phyloP scores from a whole-genome alignment of 257 asterid species.

The Vinca minor region DNA sequence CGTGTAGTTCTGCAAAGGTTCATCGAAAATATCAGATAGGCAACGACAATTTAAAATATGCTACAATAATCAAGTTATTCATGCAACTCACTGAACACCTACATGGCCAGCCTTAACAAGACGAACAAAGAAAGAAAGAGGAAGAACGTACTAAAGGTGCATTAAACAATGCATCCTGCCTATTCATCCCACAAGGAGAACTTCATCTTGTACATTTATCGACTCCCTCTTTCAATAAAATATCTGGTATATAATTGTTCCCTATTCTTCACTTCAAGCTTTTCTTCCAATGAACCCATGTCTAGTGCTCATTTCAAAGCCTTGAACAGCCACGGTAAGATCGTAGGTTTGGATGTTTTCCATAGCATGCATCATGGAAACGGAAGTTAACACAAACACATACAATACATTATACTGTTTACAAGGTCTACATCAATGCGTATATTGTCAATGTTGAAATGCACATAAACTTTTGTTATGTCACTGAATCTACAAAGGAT shows the following conservation, averaged over 20 bases:
- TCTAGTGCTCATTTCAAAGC: not conserved
- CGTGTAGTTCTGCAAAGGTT: conserved; percentile 68
- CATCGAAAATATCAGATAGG: not conserved
- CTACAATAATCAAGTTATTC: not conserved
- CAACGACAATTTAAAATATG: no score
- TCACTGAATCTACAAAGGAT: no score
- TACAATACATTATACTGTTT: not conserved
- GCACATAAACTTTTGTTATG: no score
- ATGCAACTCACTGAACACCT: not conserved
- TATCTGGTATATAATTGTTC: not conserved
- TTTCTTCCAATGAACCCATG: not conserved
- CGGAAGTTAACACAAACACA: not conserved
- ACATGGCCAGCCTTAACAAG: not conserved
- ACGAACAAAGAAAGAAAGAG: not conserved
- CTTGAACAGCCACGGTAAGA: not conserved
- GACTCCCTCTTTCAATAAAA: not conserved
- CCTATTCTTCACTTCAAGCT: not conserved
- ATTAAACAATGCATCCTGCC: not conserved
- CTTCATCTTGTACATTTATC: not conserved
- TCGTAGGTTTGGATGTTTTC: not conserved
- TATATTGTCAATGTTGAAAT: not conserved
- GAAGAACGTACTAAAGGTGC: not conserved
- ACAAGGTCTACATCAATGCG: not conserved
- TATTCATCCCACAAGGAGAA: not conserved
- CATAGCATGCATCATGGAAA: no score